phyloP scores from a whole-genome alignment of 2,329 filamentous ascomycete species.

The Colletotrichum spaethianum region DNA sequence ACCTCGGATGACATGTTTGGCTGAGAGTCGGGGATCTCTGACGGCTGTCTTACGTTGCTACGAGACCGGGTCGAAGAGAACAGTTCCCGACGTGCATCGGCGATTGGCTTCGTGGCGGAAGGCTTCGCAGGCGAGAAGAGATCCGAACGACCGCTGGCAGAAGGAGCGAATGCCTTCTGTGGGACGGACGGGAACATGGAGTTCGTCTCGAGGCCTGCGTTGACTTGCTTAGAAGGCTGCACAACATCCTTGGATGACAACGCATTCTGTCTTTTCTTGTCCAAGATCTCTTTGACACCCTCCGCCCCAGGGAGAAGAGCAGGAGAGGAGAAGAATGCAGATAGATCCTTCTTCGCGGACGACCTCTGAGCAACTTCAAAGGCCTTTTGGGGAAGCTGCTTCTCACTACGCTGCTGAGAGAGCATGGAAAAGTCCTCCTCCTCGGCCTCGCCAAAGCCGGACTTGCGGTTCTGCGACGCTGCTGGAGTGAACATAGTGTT shows the following conservation, averaged over 20 bases:
- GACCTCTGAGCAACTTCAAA: conserved; percentile 15
- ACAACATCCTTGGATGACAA: conserved; percentile 28
- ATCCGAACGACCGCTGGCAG: conserved; percentile 49
- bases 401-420: conserved; percentile 46
- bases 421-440: conserved; percentile 63
- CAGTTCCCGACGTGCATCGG: conserved; percentile 25
- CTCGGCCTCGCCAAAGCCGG: conserved; percentile 41
- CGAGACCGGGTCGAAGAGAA: conserved; percentile 15
- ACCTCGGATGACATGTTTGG: conserved; percentile 52
- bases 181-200: conserved; percentile 57
- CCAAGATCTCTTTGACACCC: conserved; percentile 29
- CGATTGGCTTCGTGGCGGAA: conserved; percentile 10
- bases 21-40: conserved; percentile 43
- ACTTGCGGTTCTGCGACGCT: conserved; percentile 7
- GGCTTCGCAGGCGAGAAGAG: conserved; percentile 54
- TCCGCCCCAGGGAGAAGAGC: conserved; percentile 54
- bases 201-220: conserved; percentile 50
- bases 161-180: conserved; percentile 52
- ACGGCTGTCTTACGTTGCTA: conserved; percentile 9
- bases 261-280: conserved; percentile 35
- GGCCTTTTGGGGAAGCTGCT: conserved; percentile 29
- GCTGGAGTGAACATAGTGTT: conserved; percentile 40
- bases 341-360: conserved; percentile 55
- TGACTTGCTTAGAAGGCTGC: conserved; percentile 30
- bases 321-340: conserved; percentile 72